Conservation (phyloP, 768 basidiomycete species). For the Russula brevipes region DNA sequence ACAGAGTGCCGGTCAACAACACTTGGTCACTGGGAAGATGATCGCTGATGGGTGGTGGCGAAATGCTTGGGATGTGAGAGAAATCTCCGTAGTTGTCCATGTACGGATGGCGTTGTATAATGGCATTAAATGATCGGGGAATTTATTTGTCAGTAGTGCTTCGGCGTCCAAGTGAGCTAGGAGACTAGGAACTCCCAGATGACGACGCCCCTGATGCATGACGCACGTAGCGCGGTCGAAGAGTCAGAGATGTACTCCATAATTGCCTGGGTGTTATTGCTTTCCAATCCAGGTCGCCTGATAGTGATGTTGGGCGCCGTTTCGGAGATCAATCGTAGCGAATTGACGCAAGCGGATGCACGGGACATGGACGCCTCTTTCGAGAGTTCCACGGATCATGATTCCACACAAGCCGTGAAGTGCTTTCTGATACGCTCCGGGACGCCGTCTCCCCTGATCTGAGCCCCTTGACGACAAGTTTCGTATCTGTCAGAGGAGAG, state of each 20-base stretch:
- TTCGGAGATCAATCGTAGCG: neutral
- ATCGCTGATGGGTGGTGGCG: neutral
- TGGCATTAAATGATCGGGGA: neutral
- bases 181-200: neutral
- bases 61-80: neutral
- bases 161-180: neutral
- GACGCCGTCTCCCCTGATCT: neutral
- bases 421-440: neutral
- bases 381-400: conserved; percentile 1
- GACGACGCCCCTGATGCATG: neutral
- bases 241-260: neutral
- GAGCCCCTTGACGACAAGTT: neutral
- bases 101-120: neutral
- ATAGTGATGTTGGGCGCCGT: neutral
- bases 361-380: conserved; percentile 5
- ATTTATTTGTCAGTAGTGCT: neutral
- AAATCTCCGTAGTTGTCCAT: neutral
- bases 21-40: neutral
- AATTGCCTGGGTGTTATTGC: neutral
- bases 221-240: conserved; percentile 1
- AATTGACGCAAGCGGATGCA: neutral
- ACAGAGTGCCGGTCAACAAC: neutral
- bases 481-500: neutral
- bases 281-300: neutral
- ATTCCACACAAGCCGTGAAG: neutral